phyloP scores from a whole-genome alignment of 805 yeast species.

The Danielozyma ontarioensis region DNA sequence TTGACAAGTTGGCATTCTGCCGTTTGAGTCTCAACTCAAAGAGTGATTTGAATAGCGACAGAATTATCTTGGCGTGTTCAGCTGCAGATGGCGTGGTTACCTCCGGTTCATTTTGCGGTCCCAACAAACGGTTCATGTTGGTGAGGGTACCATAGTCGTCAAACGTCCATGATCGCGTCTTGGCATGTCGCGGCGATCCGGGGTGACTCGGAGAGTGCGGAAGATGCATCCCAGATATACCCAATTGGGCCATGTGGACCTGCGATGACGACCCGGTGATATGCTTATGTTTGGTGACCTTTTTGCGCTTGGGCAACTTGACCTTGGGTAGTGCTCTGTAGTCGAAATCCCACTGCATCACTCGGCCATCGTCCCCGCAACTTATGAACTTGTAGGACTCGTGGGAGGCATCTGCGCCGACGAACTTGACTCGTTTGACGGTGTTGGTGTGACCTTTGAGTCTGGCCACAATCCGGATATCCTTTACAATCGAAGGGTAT shows the following conservation, averaged over 20 bases:
- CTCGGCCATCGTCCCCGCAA: constrained; percentile 36
- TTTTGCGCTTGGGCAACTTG: constrained; percentile 11
- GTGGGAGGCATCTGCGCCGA: constrained; percentile 12
- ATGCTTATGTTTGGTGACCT: not conserved
- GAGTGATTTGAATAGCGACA: constrained; percentile 28
- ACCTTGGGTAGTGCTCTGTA: constrained; percentile 35
- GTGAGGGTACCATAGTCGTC: not conserved
- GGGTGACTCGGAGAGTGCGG: not conserved
- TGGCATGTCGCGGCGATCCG: not conserved
- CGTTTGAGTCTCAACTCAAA: constrained; percentile 30
- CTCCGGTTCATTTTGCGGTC: not conserved
- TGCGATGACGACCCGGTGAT: no score
- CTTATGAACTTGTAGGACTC: constrained; percentile 28
- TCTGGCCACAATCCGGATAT: constrained; percentile 30
- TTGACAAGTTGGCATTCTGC: constrained; percentile 19
- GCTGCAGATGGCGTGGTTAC: constrained; percentile 1
- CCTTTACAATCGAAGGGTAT: constrained; percentile 33
- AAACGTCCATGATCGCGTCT: not conserved
- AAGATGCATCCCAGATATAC: no score
- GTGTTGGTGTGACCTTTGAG: constrained; percentile 38
- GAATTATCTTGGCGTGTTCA: constrained; percentile 22
- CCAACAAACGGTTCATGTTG: not conserved
- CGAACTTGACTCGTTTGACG: constrained; percentile 24
- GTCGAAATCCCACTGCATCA: constrained; percentile 42
- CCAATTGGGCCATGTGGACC: no score